Evolutionary conservation across 2,329 filamentous ascomycete species (phyloP).

Genomic region (Apiospora phragmitis): DNA sequence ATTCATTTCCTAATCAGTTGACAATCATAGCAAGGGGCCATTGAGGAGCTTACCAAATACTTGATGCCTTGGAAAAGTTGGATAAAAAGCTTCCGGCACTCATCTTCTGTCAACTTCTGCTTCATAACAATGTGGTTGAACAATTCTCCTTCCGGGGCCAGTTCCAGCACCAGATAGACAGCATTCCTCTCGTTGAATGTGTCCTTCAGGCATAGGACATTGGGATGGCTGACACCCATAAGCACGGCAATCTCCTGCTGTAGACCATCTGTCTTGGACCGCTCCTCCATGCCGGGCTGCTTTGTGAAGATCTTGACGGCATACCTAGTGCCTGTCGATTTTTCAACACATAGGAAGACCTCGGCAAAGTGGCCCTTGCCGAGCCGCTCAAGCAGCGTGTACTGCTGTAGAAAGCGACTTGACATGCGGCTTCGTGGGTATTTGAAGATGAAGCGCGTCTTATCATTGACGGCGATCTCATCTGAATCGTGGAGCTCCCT

Average conservation of each 20-base stretch:
- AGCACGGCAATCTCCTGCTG: conserved; percentile 96
- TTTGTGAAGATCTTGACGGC: conserved; percentile 96
- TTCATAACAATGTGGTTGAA: conserved; percentile 96
- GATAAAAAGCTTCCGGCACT: conserved; percentile 82
- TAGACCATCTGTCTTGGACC: conserved; percentile 78
- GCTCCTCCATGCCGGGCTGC: conserved; percentile 77
- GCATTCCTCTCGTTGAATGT: conserved; percentile 91
- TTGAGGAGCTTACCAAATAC: conserved; percentile 70
- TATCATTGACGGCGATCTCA: conserved; percentile 83
- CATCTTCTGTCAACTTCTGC: conserved; percentile 80
- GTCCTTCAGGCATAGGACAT: conserved; percentile 89
- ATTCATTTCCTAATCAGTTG: conserved; percentile 40
- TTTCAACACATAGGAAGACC: conserved; percentile 89
- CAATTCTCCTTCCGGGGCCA: conserved; percentile 89
- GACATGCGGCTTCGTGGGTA: conserved; percentile 77
- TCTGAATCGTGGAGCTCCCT: conserved; percentile 87
- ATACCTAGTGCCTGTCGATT: conserved; percentile 75
- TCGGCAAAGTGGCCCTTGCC: conserved; percentile 96
- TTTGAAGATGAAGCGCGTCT: conserved; percentile 86
- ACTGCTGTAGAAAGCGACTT: conserved; percentile 83
- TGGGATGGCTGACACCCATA: conserved; percentile 95
- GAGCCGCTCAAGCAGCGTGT: conserved; percentile 78
- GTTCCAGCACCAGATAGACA: conserved; percentile 87
- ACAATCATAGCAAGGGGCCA: neutral
- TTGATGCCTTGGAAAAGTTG: conserved; percentile 94